Evolutionary conservation across 164 flowering plant species (phyloP).

Genomic region (Dillenia turbinata): DNA sequence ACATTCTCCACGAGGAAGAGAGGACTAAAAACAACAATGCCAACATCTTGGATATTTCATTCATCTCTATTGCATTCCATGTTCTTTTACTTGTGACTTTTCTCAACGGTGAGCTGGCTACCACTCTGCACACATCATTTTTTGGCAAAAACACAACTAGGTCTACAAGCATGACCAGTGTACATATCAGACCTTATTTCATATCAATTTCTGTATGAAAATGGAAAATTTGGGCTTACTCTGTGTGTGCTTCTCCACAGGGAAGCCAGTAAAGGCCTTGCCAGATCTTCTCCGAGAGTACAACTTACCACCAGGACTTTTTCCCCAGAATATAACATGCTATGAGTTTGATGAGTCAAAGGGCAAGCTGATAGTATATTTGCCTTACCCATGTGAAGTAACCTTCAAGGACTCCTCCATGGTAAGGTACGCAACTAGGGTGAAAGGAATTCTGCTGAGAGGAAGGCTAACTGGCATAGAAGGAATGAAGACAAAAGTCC

Average conservation of each 20-base stretch:
- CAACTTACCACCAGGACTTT: constrained; percentile 76
- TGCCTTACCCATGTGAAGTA: constrained; percentile 74
- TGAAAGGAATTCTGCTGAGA: constrained; percentile 57
- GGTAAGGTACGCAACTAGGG: constrained; percentile 48
- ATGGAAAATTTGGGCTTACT: too few species aligned
- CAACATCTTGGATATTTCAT: too few species aligned
- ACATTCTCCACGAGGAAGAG: too few species aligned
- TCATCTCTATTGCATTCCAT: too few species aligned
- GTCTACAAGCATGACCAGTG: too few species aligned
- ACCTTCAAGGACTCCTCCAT: constrained; percentile 78
- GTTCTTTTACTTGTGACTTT: too few species aligned
- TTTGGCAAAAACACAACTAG: too few species aligned
- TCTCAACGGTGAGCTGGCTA: too few species aligned
- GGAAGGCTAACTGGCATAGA: constrained; percentile 83
- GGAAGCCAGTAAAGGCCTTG: constrained; percentile 61
- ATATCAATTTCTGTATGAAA: too few species aligned
- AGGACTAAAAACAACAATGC: too few species aligned
- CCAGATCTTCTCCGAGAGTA: constrained; percentile 59
- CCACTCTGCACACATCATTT: too few species aligned
- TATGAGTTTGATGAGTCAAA: constrained; percentile 81
- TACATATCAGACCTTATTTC: too few species aligned
- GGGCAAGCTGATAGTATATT: constrained; percentile 67
- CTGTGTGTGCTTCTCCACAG: constrained; percentile 24
- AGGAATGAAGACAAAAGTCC: constrained; percentile 91
- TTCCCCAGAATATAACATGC: constrained; percentile 76